Percentiles rank a stretch among this genome's conserved stretches.
Evolutionary conservation across 768 basidiomycete genomes (phyloP).

Genomic region (Hypholoma sublateritium): DNA sequence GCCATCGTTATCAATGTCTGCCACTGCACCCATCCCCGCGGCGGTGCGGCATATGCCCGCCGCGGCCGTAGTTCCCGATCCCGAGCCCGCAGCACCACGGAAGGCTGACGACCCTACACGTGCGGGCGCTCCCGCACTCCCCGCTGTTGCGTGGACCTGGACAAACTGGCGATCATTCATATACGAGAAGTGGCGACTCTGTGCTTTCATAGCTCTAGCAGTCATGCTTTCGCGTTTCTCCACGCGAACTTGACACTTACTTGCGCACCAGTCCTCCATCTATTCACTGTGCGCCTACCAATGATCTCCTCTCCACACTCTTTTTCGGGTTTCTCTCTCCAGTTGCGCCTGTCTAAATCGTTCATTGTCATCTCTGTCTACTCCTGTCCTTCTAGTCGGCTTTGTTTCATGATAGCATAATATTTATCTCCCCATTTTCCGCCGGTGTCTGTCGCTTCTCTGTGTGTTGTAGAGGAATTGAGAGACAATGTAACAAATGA

Average conservation of each 20-base stretch:
- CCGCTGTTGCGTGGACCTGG: conserved; percentile 44
- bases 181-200: conserved; percentile 87
- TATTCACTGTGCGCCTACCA: neutral
- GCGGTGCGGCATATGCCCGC: neutral
- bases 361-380: neutral
- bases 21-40: too few relatives aligned
- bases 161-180: conserved; percentile 63
- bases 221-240: conserved; percentile 78
- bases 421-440: neutral
- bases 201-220: conserved; percentile 73
- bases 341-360: neutral
- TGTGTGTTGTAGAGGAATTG: too few relatives aligned
- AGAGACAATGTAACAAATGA: too few relatives aligned
- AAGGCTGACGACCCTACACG: conserved; percentile 17
- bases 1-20: neutral
- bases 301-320: neutral
- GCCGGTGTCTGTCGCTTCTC: too few relatives aligned
- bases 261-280: neutral
- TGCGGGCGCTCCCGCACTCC: conserved; percentile 29
- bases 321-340: neutral
- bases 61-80: neutral
- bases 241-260: conserved; percentile 35
- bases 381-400: neutral
- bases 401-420: neutral
- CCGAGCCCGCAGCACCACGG: neutral